Percentiles rank a stretch among this genome's conserved stretches.
phyloP scores from a whole-genome alignment of 176 grass and related monocot genomes.

The Aegilops longissima region DNA sequence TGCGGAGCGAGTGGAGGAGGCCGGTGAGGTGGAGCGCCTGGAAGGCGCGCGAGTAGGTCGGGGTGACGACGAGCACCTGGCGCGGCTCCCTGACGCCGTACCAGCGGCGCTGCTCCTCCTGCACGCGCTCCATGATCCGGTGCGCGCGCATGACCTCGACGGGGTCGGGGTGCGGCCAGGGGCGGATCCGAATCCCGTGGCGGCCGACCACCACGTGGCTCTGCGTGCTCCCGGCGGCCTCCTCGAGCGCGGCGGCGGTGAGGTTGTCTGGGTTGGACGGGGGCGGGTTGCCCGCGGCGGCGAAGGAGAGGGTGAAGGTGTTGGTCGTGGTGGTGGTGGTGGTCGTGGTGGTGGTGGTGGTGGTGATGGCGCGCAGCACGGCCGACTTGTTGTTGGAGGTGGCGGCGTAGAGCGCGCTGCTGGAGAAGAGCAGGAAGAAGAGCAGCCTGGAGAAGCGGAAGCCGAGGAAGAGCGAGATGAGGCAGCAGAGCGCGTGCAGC shows the following conservation, averaged over 20 bases:
- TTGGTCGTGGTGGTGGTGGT: constrained; percentile 59
- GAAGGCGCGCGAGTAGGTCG: constrained; percentile 78
- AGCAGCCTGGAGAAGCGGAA: constrained; percentile 90
- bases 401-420: constrained; percentile 54
- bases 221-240: constrained; percentile 31
- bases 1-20: constrained; percentile 75
- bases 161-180: constrained; percentile 93
- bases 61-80: constrained; percentile 64
- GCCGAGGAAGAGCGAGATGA: constrained; percentile 93
- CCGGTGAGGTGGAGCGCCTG: constrained; percentile 90
- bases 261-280: constrained; percentile 17
- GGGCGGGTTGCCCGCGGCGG: constrained; percentile 37
- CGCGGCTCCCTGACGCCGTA: constrained; percentile 75
- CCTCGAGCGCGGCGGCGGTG: background rate
- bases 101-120: constrained; percentile 79
- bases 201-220: constrained; percentile 85
- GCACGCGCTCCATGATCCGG: constrained; percentile 82
- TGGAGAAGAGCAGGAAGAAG: constrained; percentile 86
- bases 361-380: constrained; percentile 49
- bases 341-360: background rate
- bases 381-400: constrained; percentile 31
- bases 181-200: constrained; percentile 90
- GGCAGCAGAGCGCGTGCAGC: constrained; percentile 86
- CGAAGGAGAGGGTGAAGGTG: constrained; percentile 80
- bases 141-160: constrained; percentile 83